These are phyloP conservation scores for Rutstroemia sp. DNA, from an alignment of 2,329 filamentous ascomycete species.

Conservation along the genomic window DNA sequence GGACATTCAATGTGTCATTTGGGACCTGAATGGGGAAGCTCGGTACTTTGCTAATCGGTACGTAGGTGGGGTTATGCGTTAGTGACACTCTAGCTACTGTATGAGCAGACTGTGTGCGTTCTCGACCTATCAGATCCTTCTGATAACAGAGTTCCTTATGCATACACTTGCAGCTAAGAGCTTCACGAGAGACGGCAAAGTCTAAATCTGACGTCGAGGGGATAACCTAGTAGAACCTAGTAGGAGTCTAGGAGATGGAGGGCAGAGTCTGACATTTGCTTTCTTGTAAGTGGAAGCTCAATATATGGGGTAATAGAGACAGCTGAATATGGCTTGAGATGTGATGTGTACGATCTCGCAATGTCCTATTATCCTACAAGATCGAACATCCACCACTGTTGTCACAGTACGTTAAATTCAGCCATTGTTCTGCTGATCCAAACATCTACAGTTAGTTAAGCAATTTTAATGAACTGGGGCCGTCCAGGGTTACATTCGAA, in stretches of 20 bases:
- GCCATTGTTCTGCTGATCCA: slow-evolving; percentile 1
- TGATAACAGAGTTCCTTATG: slow-evolving; percentile 7
- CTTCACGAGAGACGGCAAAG: neutral
- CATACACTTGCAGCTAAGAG: slow-evolving; percentile 6
- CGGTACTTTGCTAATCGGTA: neutral
- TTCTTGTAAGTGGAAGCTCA: slow-evolving; percentile 1
- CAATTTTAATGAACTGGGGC: neutral
- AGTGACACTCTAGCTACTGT: neutral
- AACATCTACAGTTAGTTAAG: neutral
- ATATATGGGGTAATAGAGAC: neutral
- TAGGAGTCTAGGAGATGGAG: too few relatives aligned
- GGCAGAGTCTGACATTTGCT: neutral
- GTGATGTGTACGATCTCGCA: too few relatives aligned
- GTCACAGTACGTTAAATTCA: too few relatives aligned
- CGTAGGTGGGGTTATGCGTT: neutral
- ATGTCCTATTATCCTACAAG: too few relatives aligned
- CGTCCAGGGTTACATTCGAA: neutral
- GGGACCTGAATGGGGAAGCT: neutral
- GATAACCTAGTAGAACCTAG: neutral
- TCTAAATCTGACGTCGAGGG: slow-evolving; percentile 3
- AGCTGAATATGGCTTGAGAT: too few relatives aligned
- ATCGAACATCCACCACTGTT: too few relatives aligned
- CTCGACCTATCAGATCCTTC: neutral
- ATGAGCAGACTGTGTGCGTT: neutral
- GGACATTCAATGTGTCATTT: neutral